A percentile compares a stretch with the other conserved stretches of the same genome.
These are phyloP conservation scores for Trichophaea hybrida DNA, from an alignment of 2,329 filamentous ascomycete species.

Conservation along the genomic window DNA sequence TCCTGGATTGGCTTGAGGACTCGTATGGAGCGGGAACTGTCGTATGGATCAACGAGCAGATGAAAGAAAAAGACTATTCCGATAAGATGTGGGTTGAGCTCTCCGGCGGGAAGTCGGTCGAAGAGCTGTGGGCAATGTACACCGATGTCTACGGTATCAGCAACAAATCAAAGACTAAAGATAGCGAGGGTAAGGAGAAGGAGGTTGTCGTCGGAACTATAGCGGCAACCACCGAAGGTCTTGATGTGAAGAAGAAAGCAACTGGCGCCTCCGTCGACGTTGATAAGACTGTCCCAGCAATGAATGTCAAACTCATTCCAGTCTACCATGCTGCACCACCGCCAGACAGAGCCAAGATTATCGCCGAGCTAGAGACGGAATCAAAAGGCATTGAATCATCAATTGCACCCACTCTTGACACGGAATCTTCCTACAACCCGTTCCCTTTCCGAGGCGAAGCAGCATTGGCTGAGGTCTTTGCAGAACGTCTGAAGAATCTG, in stretches of 20 bases:
- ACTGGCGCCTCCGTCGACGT: not conserved
- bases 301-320: not conserved
- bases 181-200: not conserved
- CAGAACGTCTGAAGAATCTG: not conserved
- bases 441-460: not conserved
- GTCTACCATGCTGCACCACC: not conserved
- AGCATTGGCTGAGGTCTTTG: not conserved
- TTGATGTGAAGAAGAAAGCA: not conserved
- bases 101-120: slow-evolving; percentile 47
- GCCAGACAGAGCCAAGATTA: not conserved
- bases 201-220: too few relatives aligned
- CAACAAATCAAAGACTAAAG: not conserved
- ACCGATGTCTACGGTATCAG: slow-evolving; percentile 35
- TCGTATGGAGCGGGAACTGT: slow-evolving; percentile 47
- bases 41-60: slow-evolving; percentile 49
- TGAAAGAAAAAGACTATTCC: slow-evolving; percentile 50
- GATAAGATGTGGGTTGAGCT: slow-evolving; percentile 56
- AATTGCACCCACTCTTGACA: not conserved
- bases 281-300: not conserved
- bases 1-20: slow-evolving; percentile 67
- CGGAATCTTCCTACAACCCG: not conserved
- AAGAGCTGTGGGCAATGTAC: slow-evolving; percentile 64
- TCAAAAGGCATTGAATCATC: not conserved
- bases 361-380: not conserved
- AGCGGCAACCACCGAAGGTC: not conserved